Base-by-base conservation (phyloP, 768 basidiomycete genomes). In the Xerocomellus chrysenteron region DNA sequence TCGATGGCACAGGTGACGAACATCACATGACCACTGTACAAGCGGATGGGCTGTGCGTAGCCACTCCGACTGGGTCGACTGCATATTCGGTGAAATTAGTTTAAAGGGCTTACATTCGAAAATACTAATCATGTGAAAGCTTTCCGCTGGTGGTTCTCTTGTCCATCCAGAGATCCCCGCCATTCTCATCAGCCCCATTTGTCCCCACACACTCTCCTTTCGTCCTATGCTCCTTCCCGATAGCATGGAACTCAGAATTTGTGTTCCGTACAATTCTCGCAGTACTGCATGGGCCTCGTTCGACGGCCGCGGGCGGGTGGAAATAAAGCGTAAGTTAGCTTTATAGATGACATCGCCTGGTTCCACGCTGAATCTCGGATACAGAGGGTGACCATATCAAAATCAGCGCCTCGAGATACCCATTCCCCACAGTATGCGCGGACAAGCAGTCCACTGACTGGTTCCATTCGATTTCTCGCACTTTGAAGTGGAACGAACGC, bases 1-100 rank as follows among this genome's bases (percentile, higher is more conserved):
- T 46, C 1, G 33, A 42, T 45, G n/a, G 7, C 35, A 35, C 12
- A 98, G 96, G 94, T 57, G 97, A 99, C 68, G 96, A 99, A 61
- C 93, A 99, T 73, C 97, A 98, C 76, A 88, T 99, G 83, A 99
- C 97, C 2, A 99, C 97, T 2, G 97, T 98, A 3, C 97, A 98
- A 75, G 97, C 95, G 0, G 97, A 99, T 66, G 97, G 97, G 13
- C 77, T 99, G 42, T 93, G 91, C 32, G 87, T 99, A 16, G 88
- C 88, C 24, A 99, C 97, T 0, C 97, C 97, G 9, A 99, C 97
- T 0, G 97, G 97, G 5, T 98, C 97, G 35, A 99, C 97, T 12
- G 97, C 97, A 4, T 99, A 99, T 73, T 99, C 97, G 16, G 92
- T 94, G 64, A 45, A 88, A 55, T 37, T 32, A 5, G 33, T 39